A percentile compares a stretch with the other conserved stretches of the same genome.
phyloP scores from a whole-genome alignment of 1,284 basidiomycete genomes.

The Rhodotorula sp. region DNA sequence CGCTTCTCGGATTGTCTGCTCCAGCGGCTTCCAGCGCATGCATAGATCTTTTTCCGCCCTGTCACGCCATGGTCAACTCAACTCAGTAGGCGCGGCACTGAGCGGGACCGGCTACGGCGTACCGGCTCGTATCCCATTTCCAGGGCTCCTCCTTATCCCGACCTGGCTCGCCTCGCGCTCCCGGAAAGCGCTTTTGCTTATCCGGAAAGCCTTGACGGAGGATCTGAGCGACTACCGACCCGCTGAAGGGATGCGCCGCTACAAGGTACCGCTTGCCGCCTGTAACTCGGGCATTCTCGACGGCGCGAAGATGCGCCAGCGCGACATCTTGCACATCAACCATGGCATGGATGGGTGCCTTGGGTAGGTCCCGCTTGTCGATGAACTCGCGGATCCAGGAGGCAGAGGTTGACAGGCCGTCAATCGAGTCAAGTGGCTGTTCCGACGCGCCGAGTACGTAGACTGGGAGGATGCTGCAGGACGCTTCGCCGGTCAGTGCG shows the following conservation, averaged over 20 bases:
- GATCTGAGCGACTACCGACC: background rate
- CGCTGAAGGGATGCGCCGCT: conserved; percentile 23
- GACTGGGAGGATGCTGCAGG: background rate
- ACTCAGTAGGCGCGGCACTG: background rate
- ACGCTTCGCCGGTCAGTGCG: background rate
- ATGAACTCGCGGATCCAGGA: conserved; percentile 55
- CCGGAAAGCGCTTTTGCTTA: background rate
- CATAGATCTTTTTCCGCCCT: conserved; percentile 53
- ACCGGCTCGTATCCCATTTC: conserved; percentile 2
- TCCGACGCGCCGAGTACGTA: background rate
- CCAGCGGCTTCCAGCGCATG: conserved; percentile 54
- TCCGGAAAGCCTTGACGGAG: conserved; percentile 1
- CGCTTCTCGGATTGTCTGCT: conserved; percentile 53
- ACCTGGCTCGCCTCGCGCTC: background rate
- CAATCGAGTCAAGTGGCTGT: background rate
- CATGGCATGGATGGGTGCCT: background rate
- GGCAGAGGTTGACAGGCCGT: conserved; percentile 46
- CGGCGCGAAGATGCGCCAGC: conserved; percentile 6
- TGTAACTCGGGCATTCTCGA: conserved; percentile 51
- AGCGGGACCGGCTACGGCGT: no score
- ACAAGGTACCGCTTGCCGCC: conserved; percentile 57
- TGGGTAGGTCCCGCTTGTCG: background rate
- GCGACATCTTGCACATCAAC: conserved; percentile 12
- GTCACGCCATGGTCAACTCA: conserved; percentile 31
- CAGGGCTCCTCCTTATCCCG: background rate